Base-by-base conservation (phyloP, 805 yeast genomes). In the Kodamaea kaohsiungensis region DNA sequence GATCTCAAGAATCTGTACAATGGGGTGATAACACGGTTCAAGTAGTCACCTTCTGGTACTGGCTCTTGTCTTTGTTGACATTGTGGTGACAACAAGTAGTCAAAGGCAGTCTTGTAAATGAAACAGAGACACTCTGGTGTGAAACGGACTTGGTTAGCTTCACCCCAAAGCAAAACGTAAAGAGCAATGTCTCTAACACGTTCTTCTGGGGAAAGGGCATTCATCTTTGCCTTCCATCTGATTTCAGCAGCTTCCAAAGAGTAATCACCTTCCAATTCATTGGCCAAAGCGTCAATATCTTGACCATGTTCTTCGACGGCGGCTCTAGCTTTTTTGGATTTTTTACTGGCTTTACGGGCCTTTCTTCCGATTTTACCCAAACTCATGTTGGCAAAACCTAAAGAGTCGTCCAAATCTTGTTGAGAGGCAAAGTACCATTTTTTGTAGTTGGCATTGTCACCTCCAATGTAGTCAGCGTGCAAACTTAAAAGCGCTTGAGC, bases 101-200 rank as follows among this genome's bases (percentile, higher is more conserved):
- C 99, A 61, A 82, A 81, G 55, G 98, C 97, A 72, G 96, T 89
- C 79, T 96, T 93, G 83, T 86, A 96, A 67, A 95, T 86, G 82
- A 89, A 95, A 82, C 97, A 90, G 59, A 95, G 77, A 76, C 88
- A 82, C 58, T 80, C 84, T 6, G 88, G 82, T 53, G 95, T 88
- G 77, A 95, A 95, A 75, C 99, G 88, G 55, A 93, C 96, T 78
- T 89, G 95, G 73, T 89, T 89, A 37, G 95, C 92, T 76, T 89
- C 96, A 78, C 96, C 96, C 96, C 96, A 89, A 62, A 87, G 73
- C 64, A 89, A 77, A 57, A 89, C 76, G 73, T 88, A 89, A 58
- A 89, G 75, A 12, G 92, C 86, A 62, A 89, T 73, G 60, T 88
- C 91, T 73, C 92, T 84, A 52, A 88, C 92, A 72, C 88, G 82